These are phyloP conservation scores for Cenococcum geophilum DNA, from an alignment of 495 filamentous ascomycete species.

Conservation along the genomic window DNA sequence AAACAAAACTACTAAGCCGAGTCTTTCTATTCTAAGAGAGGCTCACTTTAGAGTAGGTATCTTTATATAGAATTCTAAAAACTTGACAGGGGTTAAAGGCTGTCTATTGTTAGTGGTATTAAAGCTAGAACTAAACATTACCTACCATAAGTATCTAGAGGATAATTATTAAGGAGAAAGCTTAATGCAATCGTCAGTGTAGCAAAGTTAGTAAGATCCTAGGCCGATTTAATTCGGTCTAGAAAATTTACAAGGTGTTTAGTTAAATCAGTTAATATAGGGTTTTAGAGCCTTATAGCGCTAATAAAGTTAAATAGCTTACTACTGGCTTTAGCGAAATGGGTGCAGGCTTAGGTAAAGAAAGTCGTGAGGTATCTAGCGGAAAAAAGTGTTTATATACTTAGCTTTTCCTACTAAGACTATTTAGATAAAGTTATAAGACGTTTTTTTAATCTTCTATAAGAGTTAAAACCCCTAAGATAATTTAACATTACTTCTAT, in stretches of 20 bases:
- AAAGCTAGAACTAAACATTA: background rate
- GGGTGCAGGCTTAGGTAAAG: background rate
- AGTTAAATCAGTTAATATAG: background rate
- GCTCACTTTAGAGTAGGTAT: background rate
- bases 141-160: slow-evolving; percentile 3
- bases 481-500: background rate
- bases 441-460: slow-evolving; percentile 1
- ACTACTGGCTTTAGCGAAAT: background rate
- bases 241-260: background rate
- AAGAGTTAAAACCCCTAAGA: background rate
- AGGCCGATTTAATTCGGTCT: background rate
- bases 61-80: background rate
- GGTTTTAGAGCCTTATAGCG: background rate
- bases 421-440: background rate
- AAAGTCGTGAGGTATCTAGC: background rate
- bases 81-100: background rate
- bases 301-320: slow-evolving; percentile 6
- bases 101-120: background rate
- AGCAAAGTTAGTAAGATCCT: slow-evolving; percentile 1
- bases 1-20: background rate
- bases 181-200: background rate
- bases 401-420: slow-evolving; percentile 1
- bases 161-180: slow-evolving; percentile 6
- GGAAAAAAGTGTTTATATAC: background rate
- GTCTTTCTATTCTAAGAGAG: background rate